phyloP scores from a whole-genome alignment of 1,139 yeast species.

The Saccharomycopsis phalli region DNA sequence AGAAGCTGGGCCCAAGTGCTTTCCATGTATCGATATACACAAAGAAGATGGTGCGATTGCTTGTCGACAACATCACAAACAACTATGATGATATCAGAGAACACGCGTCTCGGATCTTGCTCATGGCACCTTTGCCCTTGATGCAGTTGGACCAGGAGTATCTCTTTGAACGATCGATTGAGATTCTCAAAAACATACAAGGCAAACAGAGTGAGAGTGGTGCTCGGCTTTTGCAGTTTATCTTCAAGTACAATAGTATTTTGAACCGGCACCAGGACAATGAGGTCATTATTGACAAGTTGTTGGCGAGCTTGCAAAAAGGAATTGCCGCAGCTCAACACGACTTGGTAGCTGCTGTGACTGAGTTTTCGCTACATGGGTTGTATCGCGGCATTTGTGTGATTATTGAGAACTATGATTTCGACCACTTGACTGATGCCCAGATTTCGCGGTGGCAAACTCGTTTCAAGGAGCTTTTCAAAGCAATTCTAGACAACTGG shows the following conservation, averaged over 20 bases:
- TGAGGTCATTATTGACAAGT: constrained; percentile 10
- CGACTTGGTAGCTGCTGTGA: constrained; percentile 35
- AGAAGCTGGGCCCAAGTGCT: constrained; percentile 37
- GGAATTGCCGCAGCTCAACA: constrained; percentile 19
- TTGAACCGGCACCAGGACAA: constrained; percentile 10
- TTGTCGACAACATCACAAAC: constrained; percentile 56
- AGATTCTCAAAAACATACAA: constrained; percentile 37
- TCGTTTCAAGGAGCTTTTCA: constrained; percentile 24
- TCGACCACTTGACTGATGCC: constrained; percentile 16
- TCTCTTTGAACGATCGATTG: constrained; percentile 32
- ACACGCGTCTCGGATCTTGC: constrained; percentile 39
- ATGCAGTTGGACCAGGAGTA: constrained; percentile 21
- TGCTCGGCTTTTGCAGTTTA: constrained; percentile 52
- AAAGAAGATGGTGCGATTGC: constrained; percentile 32
- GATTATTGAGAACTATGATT: constrained; percentile 33
- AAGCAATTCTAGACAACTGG: constrained; percentile 41
- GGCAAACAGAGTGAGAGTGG: constrained; percentile 81
- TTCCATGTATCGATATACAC: constrained; percentile 37
- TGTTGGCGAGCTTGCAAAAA: constrained; percentile 7
- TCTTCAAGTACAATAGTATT: constrained; percentile 25
- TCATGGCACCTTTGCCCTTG: constrained; percentile 35
- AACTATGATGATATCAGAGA: constrained; percentile 72
- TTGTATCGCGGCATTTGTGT: constrained; percentile 47
- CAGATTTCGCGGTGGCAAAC: constrained; percentile 20
- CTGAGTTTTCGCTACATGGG: constrained; percentile 52